Evolutionary conservation across 129 eudicot species (phyloP), one percentile per base, ranked within the genome.

Genomic region (Flaveria robusta): DNA sequence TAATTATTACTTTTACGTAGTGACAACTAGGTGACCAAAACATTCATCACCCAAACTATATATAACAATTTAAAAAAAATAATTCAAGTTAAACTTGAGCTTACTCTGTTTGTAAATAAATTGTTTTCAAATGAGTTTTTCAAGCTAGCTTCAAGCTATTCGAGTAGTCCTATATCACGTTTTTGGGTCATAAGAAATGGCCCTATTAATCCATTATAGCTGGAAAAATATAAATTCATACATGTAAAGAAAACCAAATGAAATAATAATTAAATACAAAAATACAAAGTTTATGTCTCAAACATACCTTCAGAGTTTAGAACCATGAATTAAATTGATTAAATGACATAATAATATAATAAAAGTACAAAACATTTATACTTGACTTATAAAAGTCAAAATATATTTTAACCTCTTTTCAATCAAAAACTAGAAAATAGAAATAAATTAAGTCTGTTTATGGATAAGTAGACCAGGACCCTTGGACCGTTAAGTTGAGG

Each of bases 381-480:
- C 18, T 15, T 26, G 47, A 46, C 43, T 24, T 24, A 62, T 45
- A 24, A 27, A 41, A 49, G 56, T 67, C 46, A 52, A 51, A 50
- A 66, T 9, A 75, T 27, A 59, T 59, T 59, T 12, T 7, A 27
- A 65, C 39, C 14, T 49, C 31, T 75, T 46, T 13, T 64, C 15
- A 68, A 9, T 67, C 19, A 16, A 41, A 37, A 20, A 12, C 51
- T 16, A 9, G 37, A 31, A 31, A 31, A 31, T 6, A 23, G 11
- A 29, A 31, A 18, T 3, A 26, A 7, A 26, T 22, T 8, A 6
- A 49, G 42, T 12, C 56, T 50, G 55, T 15, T 39, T 52, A 50
- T 59, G 56, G 69, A 55, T 60, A 12, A 59, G 66, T 47, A 46
- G 71, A 62, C 79, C 19, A 62, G 13, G 71, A 45, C 71, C 62